Evolutionary conservation across 225 moss, liverwort and hornwort genomes (phyloP), one percentile per base, ranked within the genome.

Genomic region (Lunularia cruciata): DNA sequence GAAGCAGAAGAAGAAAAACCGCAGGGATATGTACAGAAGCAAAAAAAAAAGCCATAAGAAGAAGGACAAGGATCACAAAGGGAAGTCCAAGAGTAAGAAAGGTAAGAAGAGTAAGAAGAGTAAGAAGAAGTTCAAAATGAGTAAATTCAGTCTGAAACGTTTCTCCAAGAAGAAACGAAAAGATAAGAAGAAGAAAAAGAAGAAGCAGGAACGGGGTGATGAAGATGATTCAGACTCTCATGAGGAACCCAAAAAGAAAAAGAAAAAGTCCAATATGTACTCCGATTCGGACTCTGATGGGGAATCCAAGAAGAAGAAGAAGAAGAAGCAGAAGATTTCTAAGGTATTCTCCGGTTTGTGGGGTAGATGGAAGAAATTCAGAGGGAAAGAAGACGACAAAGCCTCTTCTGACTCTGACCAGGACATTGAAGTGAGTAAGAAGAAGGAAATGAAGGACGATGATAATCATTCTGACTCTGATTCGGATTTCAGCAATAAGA

Each of bases 11-110:
- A 64, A 43, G 63, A 46, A 26, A 10, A 23, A 46, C 6, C 46
- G 25, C 61, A 37, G 18, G 7, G 36, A 61, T n/a, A 61, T 61
- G 37, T 20, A 37, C 5, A 22, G 11, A 2, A 5, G 8, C 1
- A 64, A 22, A 20, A 40, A 43, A 15, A 33, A 34, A 2, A 1
- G 22, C 5, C 39, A n/a, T 5, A 64, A 71, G 33, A 60, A 60
- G 58, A 71, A 71, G 12, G 45, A 60, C n/a, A 23, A 56, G 12
- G 60, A 18, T 18, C 18, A 60, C 23, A 60, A 60, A 27, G 31
- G 13, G 35, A 60, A 47, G 33, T 16, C 4, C 8, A 38, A 47
- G 4, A 32, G 27, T 14, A 19, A 65, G 23, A 42, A 63, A 36
- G 23, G 4, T 61, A 8, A n/a, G 23, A 25, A 9, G 2, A 22